Conservation (phyloP, 768 basidiomycete species). For the Suillus weaverae region DNA sequence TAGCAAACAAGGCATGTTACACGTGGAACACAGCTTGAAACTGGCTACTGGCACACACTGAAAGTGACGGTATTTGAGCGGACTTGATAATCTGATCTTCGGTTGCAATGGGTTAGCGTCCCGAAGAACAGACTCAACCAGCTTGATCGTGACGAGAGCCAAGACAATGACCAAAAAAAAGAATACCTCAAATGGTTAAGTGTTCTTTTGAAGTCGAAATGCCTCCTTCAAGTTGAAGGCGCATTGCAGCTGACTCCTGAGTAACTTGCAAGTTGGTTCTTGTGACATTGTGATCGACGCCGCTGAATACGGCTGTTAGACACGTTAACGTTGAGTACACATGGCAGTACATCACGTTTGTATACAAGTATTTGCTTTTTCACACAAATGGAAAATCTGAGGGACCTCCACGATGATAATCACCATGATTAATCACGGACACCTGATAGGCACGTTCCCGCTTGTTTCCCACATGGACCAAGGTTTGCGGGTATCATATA, state of each 20-base stretch:
- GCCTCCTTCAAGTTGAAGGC: not conserved
- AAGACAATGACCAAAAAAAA: constrained; percentile 5
- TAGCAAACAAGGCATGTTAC: not conserved
- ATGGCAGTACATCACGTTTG: not conserved
- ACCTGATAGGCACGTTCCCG: too few relatives aligned
- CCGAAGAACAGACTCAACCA: constrained; percentile 1
- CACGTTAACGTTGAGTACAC: not conserved
- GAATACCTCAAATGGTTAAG: constrained; percentile 9
- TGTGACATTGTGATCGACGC: too few relatives aligned
- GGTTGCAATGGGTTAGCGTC: constrained; percentile 9
- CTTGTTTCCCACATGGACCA: too few relatives aligned
- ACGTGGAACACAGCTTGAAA: constrained; percentile 1
- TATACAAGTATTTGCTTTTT: constrained; percentile 7
- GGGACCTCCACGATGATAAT: too few relatives aligned
- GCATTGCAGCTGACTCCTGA: not conserved
- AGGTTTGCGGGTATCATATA: too few relatives aligned
- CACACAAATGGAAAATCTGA: constrained; percentile 4
- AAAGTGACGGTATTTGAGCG: constrained; percentile 26
- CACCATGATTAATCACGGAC: too few relatives aligned
- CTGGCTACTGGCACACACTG: too few relatives aligned
- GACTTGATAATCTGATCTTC: constrained; percentile 15
- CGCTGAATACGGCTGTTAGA: too few relatives aligned
- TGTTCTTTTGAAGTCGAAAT: not conserved
- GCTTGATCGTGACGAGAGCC: not conserved
- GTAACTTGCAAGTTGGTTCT: too few relatives aligned